Evolutionary conservation across 129 eudicot species (phyloP).

Genomic region (sunflower (Helianthus annuus)): HanXRQr2.0-SUNRISE NC_035433.2:112454181-112454680

Average conservation of each 20-base stretch:
- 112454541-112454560: slow-evolving; percentile 26
- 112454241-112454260: slow-evolving; percentile 17
- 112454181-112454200: too few relatives aligned
- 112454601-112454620: slow-evolving; percentile 68
- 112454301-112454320: too few relatives aligned
- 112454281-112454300: too few relatives aligned
- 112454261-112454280: too few relatives aligned
- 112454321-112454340: neutral
- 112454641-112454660: slow-evolving; percentile 67
- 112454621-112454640: slow-evolving; percentile 3
- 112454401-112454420: slow-evolving; percentile 4
- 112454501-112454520: slow-evolving; percentile 27
- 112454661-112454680: slow-evolving; percentile 79
- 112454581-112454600: slow-evolving; percentile 67
- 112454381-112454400: slow-evolving; percentile 21
- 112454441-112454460: too few relatives aligned
- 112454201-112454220: slow-evolving; percentile 34
- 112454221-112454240: slow-evolving; percentile 24
- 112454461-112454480: neutral
- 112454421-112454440: too few relatives aligned
- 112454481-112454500: slow-evolving; percentile 29
- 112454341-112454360: slow-evolving; percentile 35
- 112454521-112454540: slow-evolving; percentile 14
- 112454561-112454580: slow-evolving; percentile 75
- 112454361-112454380: slow-evolving; percentile 40